Conservation (phyloP, 1,139 yeast species). For the Protomyces arabidopsidicola region DNA sequence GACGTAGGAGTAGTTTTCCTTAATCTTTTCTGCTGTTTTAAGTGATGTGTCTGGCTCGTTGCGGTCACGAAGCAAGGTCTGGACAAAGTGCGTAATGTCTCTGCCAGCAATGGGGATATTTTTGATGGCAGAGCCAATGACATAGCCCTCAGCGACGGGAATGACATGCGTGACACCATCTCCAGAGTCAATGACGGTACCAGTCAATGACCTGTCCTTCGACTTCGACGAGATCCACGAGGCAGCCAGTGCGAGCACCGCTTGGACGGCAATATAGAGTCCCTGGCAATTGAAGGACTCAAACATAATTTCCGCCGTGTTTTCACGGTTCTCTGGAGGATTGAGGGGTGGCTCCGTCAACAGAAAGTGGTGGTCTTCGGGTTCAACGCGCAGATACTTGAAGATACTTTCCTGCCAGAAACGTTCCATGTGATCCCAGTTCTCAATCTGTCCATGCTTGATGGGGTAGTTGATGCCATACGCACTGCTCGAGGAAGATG, state of each 20-base stretch:
- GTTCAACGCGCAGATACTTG: constrained; percentile 93
- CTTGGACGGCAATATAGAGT: constrained; percentile 95
- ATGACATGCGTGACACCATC: constrained; percentile 98
- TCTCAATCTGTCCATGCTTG: constrained; percentile 95
- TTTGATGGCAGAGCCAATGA: constrained; percentile 93
- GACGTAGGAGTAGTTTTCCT: constrained; percentile 93
- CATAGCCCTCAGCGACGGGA: constrained; percentile 99
- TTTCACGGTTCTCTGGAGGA: constrained; percentile 98
- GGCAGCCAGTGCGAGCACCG: constrained; percentile 95
- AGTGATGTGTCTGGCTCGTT: constrained; percentile 92
- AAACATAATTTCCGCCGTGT: constrained; percentile 97
- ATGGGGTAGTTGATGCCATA: constrained; percentile 89
- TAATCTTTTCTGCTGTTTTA: constrained; percentile 92
- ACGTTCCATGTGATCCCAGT: constrained; percentile 99
- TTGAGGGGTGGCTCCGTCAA: constrained; percentile 94
- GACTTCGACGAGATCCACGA: constrained; percentile 98
- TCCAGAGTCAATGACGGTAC: constrained; percentile 96
- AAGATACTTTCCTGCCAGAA: constrained; percentile 97
- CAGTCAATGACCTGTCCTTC: constrained; percentile 89
- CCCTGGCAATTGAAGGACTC: constrained; percentile 99
- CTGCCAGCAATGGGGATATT: constrained; percentile 98
- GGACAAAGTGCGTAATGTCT: constrained; percentile 91
- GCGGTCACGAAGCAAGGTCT: constrained; percentile 87
- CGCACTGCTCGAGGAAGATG: constrained; percentile 51
- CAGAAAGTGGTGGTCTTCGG: constrained; percentile 94